Evolutionary conservation across 75 land plant genomes (phyloP).

Genomic region (Cupressus sempervirens): DNA sequence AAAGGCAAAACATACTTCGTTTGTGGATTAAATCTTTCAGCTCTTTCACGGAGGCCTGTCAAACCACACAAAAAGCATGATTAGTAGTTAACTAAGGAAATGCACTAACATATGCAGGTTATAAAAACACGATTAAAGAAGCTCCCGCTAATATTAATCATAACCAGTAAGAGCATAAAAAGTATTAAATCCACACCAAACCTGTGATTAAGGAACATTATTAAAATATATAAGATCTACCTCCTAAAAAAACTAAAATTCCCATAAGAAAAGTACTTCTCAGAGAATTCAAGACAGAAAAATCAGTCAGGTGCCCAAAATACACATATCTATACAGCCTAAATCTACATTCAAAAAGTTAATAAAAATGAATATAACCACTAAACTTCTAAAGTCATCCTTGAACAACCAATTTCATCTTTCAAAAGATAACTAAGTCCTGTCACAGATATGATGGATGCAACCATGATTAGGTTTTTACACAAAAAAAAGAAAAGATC

Average conservation of each 20-base stretch:
- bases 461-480: background rate
- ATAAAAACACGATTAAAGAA: background rate
- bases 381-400: background rate
- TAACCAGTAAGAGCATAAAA: background rate
- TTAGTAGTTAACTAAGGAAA: background rate
- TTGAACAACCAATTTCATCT: background rate
- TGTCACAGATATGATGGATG: background rate
- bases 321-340: background rate
- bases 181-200: too few species aligned
- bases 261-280: background rate
- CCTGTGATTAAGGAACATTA: background rate
- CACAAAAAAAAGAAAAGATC: background rate
- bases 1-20: slow-evolving; percentile 47
- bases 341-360: background rate
- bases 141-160: background rate
- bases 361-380: background rate
- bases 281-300: background rate
- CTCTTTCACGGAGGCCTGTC: slow-evolving; percentile 84
- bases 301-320: background rate
- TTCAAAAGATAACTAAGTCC: background rate
- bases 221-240: background rate
- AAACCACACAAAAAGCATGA: background rate
- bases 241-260: background rate
- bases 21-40: slow-evolving; percentile 71
- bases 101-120: background rate